Evolutionary conservation across 148 eudicot species (phyloP), one percentile per base, ranked within the genome.

Genomic region (Arctostaphylos glauca): DNA sequence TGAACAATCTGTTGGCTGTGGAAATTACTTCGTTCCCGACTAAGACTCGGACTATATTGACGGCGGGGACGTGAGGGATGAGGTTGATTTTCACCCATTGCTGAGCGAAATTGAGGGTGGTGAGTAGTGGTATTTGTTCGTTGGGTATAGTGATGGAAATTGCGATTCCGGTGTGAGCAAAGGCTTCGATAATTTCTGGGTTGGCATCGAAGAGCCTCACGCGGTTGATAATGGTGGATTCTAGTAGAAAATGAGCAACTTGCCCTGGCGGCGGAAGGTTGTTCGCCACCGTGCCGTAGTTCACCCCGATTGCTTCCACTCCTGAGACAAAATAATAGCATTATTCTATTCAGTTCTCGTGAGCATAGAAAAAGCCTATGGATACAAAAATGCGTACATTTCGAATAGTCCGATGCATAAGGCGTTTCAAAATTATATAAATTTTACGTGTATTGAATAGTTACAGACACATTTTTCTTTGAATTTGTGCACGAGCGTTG

Each of bases 1-100:
- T 90, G 21, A 90, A 84, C 78, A 84, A 76, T 81, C 71, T 87
- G 84, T 86, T 86, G 68, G 86, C 88, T 14, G 91, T 89, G 23
- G 95, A 83, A 8, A 94, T 81, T 7, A 91, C 91, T 87, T 94
- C 97, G 66, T 92, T 94, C 13, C 97, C 97, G 3, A 93, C 94
- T 15, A 92, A 87, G 23, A 92, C 82, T 16, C 92, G 88, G 78
- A 83, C 83, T 16, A 92, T 83, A 70, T 91, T 89, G 47, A 92
- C 90, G 21, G 92, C 88, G 5, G 78, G 84, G 6, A 86, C 12
- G 78, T 83, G 76, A 8, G 95, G 90, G 10, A 81, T 55, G 77
- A 92, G 80, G 84, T 80, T 78, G 54, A 80, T 79, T 48, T 81
- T 80, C 68, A 92, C 82, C 94, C 95, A 93, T 5, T 89, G 81